phyloP scores from a whole-genome alignment of 1,284 basidiomycete genomes.

The Moesziomyces parantarcticus region DNA sequence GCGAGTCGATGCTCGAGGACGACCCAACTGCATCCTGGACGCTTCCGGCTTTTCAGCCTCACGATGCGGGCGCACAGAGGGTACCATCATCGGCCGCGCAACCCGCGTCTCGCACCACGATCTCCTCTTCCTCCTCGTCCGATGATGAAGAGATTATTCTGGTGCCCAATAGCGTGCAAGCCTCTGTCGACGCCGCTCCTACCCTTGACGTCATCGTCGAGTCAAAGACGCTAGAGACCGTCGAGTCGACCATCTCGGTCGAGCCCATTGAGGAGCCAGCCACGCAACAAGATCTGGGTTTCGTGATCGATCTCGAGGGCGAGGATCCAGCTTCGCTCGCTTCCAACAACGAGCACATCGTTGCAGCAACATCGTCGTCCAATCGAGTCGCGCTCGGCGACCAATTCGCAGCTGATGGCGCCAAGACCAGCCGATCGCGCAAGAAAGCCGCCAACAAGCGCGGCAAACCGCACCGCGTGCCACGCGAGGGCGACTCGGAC shows the following conservation, averaged over 20 bases:
- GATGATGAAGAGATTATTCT: slow-evolving; percentile 44
- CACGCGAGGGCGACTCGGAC: slow-evolving; percentile 59
- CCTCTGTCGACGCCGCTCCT: background rate
- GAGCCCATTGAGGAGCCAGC: slow-evolving; percentile 14
- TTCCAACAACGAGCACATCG: background rate
- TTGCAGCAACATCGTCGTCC: slow-evolving; percentile 5
- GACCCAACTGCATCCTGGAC: slow-evolving; percentile 18
- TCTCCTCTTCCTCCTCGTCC: slow-evolving; percentile 12
- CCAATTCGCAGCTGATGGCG: background rate
- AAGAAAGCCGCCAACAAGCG: slow-evolving; percentile 14
- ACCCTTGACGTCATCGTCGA: background rate
- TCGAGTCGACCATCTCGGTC: slow-evolving; percentile 11
- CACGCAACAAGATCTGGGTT: slow-evolving; percentile 11
- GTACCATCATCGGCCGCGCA: background rate
- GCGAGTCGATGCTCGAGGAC: slow-evolving; percentile 44
- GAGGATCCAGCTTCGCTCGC: slow-evolving; percentile 15
- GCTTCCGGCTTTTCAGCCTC: slow-evolving; percentile 29
- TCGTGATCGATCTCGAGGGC: slow-evolving; percentile 48
- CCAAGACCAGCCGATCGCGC: slow-evolving; percentile 4
- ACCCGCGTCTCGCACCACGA: slow-evolving; percentile 8
- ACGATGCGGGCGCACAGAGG: background rate
- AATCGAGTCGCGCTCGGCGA: slow-evolving; percentile 40
- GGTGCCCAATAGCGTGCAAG: slow-evolving; percentile 11
- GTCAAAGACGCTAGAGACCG: slow-evolving; percentile 9
- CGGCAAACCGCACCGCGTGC: slow-evolving; percentile 27